Evolutionary conservation across 23 red algal genomes (phyloP), one percentile per base, ranked within the genome.

Genomic region (Chondrus crispus): DNA sequence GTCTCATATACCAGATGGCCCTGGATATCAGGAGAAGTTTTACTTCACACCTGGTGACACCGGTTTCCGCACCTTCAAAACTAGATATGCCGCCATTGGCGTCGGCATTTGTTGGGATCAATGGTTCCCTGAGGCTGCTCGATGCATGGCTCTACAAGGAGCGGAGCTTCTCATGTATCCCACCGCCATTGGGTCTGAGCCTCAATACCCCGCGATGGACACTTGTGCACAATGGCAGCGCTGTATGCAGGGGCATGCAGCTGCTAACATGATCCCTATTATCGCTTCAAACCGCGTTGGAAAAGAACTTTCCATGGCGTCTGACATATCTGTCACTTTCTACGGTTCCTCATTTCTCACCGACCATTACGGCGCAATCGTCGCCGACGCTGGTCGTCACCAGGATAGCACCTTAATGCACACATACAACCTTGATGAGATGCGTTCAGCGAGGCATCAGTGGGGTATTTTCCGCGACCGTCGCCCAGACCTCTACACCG

Each of bases 61-160:
- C 0, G 91, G 91, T 18, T 94, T 94, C 74, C 91, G 91, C 37
- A 89, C 89, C 36, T 98, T 94, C 91, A 68, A 81, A 70, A 93
- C 88, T 2, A 51, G 71, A 8, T 88, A 46, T 75, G 91, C 62
- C 22, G 36, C 5, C 30, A 87, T 98, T 3, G 96, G 96, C 20
- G 82, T 98, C 30, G 96, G 46, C 16, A 95, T 98, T 63, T 98
- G 96, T 75, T 98, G 92, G 92, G 96, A 98, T 58, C 96, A 98
- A 85, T 98, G 96, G 96, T 98, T 95, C 74, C 96, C 96, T n/a
- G 96, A 98, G 85, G 80, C 89, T 37, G 96, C 96, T 29, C 92
- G 96, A 32, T 87, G 78, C 47, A 88, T 98, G 85, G 87, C 81
- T n/a, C 90, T 98, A 40, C 63, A 85, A 63, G 92, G 92, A 52